Percentiles rank a stretch among this genome's conserved stretches.
Conservation (phyloP, 2,329 filamentous ascomycete species). For the Diaporthe sp. region DNA sequence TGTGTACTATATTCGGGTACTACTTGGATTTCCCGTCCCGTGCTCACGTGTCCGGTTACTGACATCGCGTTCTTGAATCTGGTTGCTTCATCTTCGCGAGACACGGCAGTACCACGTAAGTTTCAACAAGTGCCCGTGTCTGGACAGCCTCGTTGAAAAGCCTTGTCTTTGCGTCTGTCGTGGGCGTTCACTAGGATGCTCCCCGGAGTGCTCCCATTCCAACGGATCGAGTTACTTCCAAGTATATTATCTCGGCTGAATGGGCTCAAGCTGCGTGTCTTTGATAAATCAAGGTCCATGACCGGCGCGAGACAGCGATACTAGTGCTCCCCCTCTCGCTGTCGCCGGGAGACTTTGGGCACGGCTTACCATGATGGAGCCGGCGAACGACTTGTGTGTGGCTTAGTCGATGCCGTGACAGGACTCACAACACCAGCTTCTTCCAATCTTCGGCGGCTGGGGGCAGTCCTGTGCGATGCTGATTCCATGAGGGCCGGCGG, state of each 20-base stretch:
- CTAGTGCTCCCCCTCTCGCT: neutral
- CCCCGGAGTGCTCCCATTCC: neutral
- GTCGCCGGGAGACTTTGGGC: neutral
- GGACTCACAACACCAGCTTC: neutral
- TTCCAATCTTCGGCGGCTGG: neutral
- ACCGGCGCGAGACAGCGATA: neutral
- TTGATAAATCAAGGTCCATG: neutral
- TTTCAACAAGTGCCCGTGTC: neutral
- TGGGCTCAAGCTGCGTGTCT: neutral
- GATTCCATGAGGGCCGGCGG: neutral
- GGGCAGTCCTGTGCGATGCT: neutral
- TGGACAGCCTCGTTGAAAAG: neutral
- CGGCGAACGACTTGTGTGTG: neutral
- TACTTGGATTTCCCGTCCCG: conserved; percentile 14
- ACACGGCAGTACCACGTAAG: neutral
- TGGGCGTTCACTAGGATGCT: neutral
- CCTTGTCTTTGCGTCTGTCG: neutral
- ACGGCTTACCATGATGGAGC: neutral
- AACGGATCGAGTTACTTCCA: neutral
- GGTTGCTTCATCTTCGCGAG: neutral
- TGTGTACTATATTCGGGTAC: conserved; percentile 42
- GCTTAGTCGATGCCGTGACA: no score
- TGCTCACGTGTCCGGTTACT: conserved; percentile 5
- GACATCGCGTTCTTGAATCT: neutral
- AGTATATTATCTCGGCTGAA: neutral